Evolutionary conservation across 148 eudicot species (phyloP).

Genomic region (Spergularia marina): DNA sequence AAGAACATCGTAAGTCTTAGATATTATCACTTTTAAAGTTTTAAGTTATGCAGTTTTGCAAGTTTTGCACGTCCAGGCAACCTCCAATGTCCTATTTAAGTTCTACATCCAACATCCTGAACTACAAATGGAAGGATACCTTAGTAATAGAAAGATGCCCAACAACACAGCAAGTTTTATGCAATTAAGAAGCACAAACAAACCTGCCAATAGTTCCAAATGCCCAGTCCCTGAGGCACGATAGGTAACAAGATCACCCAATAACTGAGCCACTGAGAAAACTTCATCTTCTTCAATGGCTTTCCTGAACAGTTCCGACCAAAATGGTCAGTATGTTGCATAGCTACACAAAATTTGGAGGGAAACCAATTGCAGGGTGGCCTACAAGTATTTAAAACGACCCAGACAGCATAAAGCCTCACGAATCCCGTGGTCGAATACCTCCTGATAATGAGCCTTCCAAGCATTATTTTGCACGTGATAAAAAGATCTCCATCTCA

Average conservation of each 20-base stretch:
- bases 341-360: background rate
- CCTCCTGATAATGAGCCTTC: slow-evolving; percentile 81
- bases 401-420: slow-evolving; percentile 90
- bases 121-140: background rate
- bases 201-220: slow-evolving; percentile 81
- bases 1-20: too few species aligned
- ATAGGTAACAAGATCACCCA: slow-evolving; percentile 78
- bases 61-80: background rate
- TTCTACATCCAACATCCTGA: background rate
- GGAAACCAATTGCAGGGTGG: slow-evolving; percentile 18
- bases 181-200: background rate
- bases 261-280: slow-evolving; percentile 64
- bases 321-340: background rate
- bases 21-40: background rate
- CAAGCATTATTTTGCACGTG: slow-evolving; percentile 61
- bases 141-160: background rate
- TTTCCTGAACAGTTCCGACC: slow-evolving; percentile 35
- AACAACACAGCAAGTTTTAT: background rate
- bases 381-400: slow-evolving; percentile 75
- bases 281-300: slow-evolving; percentile 72
- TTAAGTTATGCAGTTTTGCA: background rate
- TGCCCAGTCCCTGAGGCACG: slow-evolving; percentile 81
- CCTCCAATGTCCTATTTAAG: background rate
- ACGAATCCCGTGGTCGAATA: slow-evolving; percentile 78
- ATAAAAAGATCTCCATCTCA: slow-evolving; percentile 81